phyloP scores from a whole-genome alignment of 1,284 basidiomycete species.

The Trametes pubescens region DNA sequence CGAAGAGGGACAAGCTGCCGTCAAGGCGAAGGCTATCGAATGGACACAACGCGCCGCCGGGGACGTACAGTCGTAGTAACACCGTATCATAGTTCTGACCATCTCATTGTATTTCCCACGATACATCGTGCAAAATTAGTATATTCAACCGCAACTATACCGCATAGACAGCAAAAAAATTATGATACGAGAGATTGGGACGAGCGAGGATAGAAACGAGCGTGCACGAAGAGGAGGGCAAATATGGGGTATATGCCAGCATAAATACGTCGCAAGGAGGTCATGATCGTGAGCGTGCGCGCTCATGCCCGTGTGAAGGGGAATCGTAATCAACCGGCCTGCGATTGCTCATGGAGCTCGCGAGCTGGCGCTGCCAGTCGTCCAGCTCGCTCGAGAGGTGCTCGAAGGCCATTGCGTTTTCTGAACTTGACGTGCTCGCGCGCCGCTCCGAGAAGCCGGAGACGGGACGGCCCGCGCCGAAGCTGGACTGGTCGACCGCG shows the following conservation, averaged over 20 bases:
- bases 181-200: constrained; percentile 50
- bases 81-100: not conserved
- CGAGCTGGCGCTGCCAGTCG: constrained; percentile 83
- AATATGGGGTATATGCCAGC: constrained; percentile 43
- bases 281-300: constrained; percentile 74
- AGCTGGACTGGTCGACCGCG: constrained; percentile 81
- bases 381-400: constrained; percentile 80
- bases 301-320: constrained; percentile 56
- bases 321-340: constrained; percentile 74
- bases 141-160: constrained; percentile 37
- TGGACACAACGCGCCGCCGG: constrained; percentile 75
- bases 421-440: constrained; percentile 81
- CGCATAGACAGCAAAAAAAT: constrained; percentile 43
- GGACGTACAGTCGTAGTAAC: constrained; percentile 31
- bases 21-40: constrained; percentile 89
- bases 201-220: constrained; percentile 58
- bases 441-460: constrained; percentile 71
- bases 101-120: not conserved
- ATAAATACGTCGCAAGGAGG: constrained; percentile 44
- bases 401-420: constrained; percentile 78
- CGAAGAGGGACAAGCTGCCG: constrained; percentile 80
- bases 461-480: constrained; percentile 66
- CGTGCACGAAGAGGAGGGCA: constrained; percentile 45
- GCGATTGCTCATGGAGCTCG: constrained; percentile 76
- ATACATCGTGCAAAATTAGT: constrained; percentile 30